A percentile compares a stretch with the other conserved stretches of the same genome.
Evolutionary conservation across 768 basidiomycete species (phyloP).

Genomic region (Amylocystis lapponica): DNA sequence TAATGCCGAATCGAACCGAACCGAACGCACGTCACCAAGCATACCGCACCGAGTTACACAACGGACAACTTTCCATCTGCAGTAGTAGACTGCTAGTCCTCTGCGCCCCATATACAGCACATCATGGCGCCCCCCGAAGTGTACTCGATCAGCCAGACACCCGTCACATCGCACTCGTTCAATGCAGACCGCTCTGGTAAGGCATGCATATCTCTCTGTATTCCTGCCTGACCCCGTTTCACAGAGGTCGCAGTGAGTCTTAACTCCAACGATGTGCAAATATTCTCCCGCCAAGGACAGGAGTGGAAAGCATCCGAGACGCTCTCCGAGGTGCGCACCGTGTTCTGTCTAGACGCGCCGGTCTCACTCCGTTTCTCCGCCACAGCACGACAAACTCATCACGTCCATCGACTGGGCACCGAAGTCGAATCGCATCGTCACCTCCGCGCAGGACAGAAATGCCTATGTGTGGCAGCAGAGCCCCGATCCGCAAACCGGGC

Average conservation of each 20-base stretch:
- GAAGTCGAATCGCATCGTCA: conserved; percentile 93
- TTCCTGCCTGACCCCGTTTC: background rate
- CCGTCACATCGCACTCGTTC: conserved; percentile 89
- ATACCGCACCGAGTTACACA: no score
- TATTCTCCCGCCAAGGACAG: conserved; percentile 60
- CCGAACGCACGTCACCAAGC: background rate
- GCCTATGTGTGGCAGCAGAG: conserved; percentile 97
- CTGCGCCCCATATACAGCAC: conserved; percentile 21
- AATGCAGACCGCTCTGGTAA: conserved; percentile 81
- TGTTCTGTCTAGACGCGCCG: background rate
- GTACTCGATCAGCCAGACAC: conserved; percentile 68
- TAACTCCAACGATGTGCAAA: conserved; percentile 84
- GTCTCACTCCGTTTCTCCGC: background rate
- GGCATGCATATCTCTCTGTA: conserved; percentile 25
- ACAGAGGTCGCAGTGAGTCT: conserved; percentile 88
- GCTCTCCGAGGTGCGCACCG: conserved; percentile 67
- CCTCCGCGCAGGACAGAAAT: conserved; percentile 97
- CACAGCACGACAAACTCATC: conserved; percentile 93
- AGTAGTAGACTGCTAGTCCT: conserved; percentile 92
- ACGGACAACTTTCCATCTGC: no score
- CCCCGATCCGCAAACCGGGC: conserved; percentile 66
- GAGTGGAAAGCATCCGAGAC: conserved; percentile 73
- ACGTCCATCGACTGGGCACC: conserved; percentile 99
- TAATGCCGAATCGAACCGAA: no score
- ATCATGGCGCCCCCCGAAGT: conserved; percentile 71